These are phyloP conservation scores for Tricholoma flavovirens DNA, from an alignment of 768 basidiomycete species.

Conservation along the genomic window DNA sequence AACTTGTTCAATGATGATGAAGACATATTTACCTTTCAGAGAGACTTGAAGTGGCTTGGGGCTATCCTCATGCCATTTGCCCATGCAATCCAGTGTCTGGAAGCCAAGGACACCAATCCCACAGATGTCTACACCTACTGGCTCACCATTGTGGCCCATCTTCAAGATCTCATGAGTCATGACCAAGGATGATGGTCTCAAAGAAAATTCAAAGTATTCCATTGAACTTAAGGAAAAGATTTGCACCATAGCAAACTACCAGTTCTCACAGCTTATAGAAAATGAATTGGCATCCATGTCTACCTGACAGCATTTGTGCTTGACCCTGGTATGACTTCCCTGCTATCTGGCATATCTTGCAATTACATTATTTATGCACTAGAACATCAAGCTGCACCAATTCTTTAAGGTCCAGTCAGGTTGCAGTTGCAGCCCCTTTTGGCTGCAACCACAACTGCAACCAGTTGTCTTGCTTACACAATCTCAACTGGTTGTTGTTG, in stretches of 20 bases:
- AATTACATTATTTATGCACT: neutral
- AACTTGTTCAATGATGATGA: too few species aligned
- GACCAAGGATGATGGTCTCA: neutral
- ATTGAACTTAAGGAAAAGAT: too few species aligned
- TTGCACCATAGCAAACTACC: neutral
- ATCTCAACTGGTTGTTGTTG: too few species aligned
- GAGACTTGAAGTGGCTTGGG: too few species aligned
- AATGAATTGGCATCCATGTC: neutral
- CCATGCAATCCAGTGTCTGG: slow-evolving; percentile 16
- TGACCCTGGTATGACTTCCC: slow-evolving; percentile 1
- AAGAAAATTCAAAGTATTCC: neutral
- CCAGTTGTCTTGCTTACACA: too few species aligned
- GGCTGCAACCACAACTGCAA: too few species aligned
- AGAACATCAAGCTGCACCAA: neutral
- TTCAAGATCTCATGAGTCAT: too few species aligned
- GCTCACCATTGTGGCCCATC: slow-evolving; percentile 13
- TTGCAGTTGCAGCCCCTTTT: too few species aligned
- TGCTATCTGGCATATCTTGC: neutral
- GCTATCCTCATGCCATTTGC: too few species aligned
- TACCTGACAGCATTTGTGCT: slow-evolving; percentile 4
- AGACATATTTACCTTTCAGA: too few species aligned
- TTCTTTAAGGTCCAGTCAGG: too few species aligned
- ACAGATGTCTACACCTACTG: slow-evolving; percentile 16
- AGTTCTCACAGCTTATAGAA: too few species aligned
- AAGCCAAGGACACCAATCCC: slow-evolving; percentile 12